These are phyloP conservation scores for Termitomyces sp. DNA, from an alignment of 768 basidiomycete genomes.

Conservation along the genomic window DNA sequence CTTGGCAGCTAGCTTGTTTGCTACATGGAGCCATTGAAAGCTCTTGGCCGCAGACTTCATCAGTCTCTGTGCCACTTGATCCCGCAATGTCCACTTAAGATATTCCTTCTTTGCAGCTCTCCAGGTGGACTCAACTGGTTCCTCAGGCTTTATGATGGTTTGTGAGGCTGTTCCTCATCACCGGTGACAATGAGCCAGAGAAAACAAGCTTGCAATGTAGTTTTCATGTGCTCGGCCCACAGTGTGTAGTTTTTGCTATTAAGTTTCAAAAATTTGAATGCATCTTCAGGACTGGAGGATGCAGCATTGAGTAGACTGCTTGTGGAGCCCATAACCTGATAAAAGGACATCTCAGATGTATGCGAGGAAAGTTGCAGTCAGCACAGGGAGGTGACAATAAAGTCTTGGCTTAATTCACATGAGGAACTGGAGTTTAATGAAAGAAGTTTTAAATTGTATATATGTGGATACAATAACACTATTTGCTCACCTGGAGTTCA, in stretches of 20 bases:
- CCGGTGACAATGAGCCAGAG: neutral
- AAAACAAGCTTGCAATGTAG: neutral
- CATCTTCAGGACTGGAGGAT: neutral
- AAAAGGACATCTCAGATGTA: neutral
- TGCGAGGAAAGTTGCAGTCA: neutral
- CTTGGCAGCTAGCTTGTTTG: neutral
- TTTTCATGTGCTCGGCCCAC: neutral
- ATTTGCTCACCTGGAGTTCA: neutral
- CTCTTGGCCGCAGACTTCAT: too few relatives aligned
- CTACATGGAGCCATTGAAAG: neutral
- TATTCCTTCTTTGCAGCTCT: neutral
- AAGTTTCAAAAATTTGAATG: neutral
- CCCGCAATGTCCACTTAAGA: neutral
- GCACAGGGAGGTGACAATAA: neutral
- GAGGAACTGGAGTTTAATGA: neutral
- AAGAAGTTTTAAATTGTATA: neutral
- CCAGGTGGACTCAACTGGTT: neutral
- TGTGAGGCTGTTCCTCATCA: neutral
- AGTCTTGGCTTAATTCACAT: neutral
- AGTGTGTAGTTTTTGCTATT: neutral
- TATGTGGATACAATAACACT: neutral
- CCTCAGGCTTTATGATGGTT: neutral
- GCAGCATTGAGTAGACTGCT: neutral
- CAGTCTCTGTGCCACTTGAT: neutral
- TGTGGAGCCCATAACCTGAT: constrained; percentile 2